Percentiles rank a stretch among this genome's conserved stretches.
phyloP scores from a whole-genome alignment of 2,329 filamentous ascomycete genomes.

The Aspergillus tubingensis region DNA sequence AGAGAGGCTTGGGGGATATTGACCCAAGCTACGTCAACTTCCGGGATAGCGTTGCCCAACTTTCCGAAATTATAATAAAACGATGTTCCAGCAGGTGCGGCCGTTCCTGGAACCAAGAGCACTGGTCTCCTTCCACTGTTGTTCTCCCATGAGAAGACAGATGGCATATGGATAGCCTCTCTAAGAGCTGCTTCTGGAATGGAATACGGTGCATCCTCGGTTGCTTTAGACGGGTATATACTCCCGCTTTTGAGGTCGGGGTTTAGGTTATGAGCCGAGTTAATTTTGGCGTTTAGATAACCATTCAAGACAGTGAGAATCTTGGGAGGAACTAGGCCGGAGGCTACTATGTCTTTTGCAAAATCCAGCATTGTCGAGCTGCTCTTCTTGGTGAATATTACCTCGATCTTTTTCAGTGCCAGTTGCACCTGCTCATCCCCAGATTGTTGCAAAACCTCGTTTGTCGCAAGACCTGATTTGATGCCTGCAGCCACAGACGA shows the following conservation, averaged over 20 bases:
- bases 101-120: slow-evolving; percentile 58
- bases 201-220: slow-evolving; percentile 52
- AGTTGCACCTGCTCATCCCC: not conserved
- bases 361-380: slow-evolving; percentile 1
- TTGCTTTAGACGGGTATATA: slow-evolving; percentile 23
- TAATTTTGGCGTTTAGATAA: slow-evolving; percentile 18
- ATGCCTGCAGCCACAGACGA: not conserved
- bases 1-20: slow-evolving; percentile 55
- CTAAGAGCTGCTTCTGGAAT: slow-evolving; percentile 51
- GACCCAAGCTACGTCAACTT: slow-evolving; percentile 57
- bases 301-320: slow-evolving; percentile 19
- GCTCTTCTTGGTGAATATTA: slow-evolving; percentile 6
- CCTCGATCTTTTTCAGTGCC: slow-evolving; percentile 3
- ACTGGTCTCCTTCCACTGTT: slow-evolving; percentile 45
- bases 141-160: slow-evolving; percentile 50
- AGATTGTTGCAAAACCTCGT: not conserved
- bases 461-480: not conserved
- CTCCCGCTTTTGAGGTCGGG: not conserved
- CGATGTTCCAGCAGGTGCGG: slow-evolving; percentile 48
- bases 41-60: slow-evolving; percentile 45
- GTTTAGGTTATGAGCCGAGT: slow-evolving; percentile 22
- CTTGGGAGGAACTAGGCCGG: slow-evolving; percentile 19
- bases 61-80: slow-evolving; percentile 54
- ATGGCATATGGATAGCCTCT: slow-evolving; percentile 56
- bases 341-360: slow-evolving; percentile 9